Conservation (phyloP, 129 eudicot species). For the Kitagawia praeruptora region DNA sequence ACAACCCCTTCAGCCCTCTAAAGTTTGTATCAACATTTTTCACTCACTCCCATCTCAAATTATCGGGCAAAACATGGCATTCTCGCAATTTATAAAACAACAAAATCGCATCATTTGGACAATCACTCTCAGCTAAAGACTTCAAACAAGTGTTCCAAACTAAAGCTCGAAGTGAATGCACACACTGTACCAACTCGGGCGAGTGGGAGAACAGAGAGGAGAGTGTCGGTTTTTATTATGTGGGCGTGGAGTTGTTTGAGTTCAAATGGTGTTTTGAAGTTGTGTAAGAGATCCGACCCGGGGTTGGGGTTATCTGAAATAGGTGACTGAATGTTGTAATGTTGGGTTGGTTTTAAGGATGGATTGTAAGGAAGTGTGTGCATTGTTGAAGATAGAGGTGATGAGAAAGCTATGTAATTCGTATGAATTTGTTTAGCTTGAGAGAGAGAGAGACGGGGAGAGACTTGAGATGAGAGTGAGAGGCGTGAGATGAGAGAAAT, state of each 20-base stretch:
- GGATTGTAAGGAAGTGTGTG: neutral
- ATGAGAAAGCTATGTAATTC: no score
- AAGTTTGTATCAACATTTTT: slow-evolving; percentile 11
- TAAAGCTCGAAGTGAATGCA: slow-evolving; percentile 44
- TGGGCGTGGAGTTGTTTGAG: slow-evolving; percentile 46
- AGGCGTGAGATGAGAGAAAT: no score
- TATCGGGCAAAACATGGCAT: slow-evolving; percentile 26
- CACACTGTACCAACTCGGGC: slow-evolving; percentile 45
- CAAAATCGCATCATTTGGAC: slow-evolving; percentile 33
- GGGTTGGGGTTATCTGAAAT: slow-evolving; percentile 11
- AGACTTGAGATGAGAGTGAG: no score
- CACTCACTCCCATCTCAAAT: slow-evolving; percentile 18
- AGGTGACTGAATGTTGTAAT: neutral
- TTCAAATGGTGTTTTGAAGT: slow-evolving; percentile 40
- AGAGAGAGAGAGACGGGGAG: no score
- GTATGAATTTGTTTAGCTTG: no score
- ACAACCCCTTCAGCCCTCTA: slow-evolving; percentile 18
- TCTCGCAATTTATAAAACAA: slow-evolving; percentile 29
- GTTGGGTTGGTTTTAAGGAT: slow-evolving; percentile 11
- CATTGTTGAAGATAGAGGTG: slow-evolving; percentile 10
- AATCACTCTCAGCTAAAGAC: slow-evolving; percentile 34
- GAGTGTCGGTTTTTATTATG: slow-evolving; percentile 29
- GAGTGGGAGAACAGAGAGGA: slow-evolving; percentile 25
- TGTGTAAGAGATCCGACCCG: slow-evolving; percentile 17
- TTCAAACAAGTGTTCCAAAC: slow-evolving; percentile 49